phyloP scores from a whole-genome alignment of 768 basidiomycete genomes.

The Rhizopogon sp. region DNA sequence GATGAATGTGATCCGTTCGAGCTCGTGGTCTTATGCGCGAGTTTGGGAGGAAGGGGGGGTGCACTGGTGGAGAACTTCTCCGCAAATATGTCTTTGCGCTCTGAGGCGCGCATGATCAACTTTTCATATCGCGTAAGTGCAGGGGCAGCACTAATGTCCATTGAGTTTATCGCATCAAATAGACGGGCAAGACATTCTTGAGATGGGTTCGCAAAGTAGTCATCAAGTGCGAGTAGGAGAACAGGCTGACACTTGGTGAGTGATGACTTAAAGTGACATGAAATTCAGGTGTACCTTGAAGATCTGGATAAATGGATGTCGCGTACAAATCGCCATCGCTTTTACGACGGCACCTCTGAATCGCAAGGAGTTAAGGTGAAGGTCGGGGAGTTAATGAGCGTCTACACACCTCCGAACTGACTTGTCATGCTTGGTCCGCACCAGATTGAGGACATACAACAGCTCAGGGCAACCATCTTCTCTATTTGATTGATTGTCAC shows the following conservation, averaged over 20 bases:
- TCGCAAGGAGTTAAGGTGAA: background rate
- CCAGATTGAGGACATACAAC: slow-evolving; percentile 86
- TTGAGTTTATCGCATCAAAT: slow-evolving; percentile 90
- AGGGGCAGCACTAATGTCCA: slow-evolving; percentile 81
- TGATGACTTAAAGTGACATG: slow-evolving; percentile 7
- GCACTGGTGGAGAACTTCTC: slow-evolving; percentile 60
- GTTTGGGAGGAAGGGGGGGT: slow-evolving; percentile 18
- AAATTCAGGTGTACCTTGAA: slow-evolving; percentile 63
- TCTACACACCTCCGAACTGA: slow-evolving; percentile 61
- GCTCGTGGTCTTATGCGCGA: slow-evolving; percentile 42
- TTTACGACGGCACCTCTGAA: slow-evolving; percentile 88
- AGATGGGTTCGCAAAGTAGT: slow-evolving; percentile 87
- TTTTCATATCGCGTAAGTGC: slow-evolving; percentile 77
- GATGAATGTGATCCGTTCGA: slow-evolving; percentile 63
- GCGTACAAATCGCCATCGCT: slow-evolving; percentile 90
- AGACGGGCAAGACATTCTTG: slow-evolving; percentile 86
- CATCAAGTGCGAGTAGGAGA: slow-evolving; percentile 88
- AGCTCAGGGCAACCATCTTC: slow-evolving; percentile 42
- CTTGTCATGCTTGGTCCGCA: slow-evolving; percentile 89
- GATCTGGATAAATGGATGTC: slow-evolving; percentile 91
- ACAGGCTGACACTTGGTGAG: slow-evolving; percentile 61
- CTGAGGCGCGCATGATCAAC: slow-evolving; percentile 82
- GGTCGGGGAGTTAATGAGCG: background rate
- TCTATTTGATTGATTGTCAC: slow-evolving; percentile 21
- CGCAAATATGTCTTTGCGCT: slow-evolving; percentile 87